Evolutionary conservation across 1,139 yeast species (phyloP).

Genomic region (Magnusiomyces magnusii): DNA sequence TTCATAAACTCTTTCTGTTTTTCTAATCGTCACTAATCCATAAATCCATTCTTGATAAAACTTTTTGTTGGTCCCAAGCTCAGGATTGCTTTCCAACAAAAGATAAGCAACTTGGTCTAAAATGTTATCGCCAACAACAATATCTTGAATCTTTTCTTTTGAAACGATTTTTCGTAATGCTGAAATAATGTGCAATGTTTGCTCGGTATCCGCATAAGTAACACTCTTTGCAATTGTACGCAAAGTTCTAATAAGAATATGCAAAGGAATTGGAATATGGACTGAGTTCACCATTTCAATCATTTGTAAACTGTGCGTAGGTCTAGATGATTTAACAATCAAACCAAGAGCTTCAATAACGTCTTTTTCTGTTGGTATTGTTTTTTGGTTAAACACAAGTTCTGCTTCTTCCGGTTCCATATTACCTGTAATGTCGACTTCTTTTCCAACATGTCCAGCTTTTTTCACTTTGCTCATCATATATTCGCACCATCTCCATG

Average conservation of each 20-base stretch:
- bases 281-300: slow-evolving; percentile 18
- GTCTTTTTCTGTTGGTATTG: slow-evolving; percentile 16
- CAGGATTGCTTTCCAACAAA: slow-evolving; percentile 19
- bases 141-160: background rate
- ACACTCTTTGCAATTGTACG: slow-evolving; percentile 19
- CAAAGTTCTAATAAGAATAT: slow-evolving; percentile 18
- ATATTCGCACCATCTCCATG: slow-evolving; percentile 21
- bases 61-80: slow-evolving; percentile 20
- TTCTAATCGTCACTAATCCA: slow-evolving; percentile 23
- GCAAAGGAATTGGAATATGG: slow-evolving; percentile 18
- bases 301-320: slow-evolving; percentile 7
- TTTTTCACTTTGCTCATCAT: slow-evolving; percentile 16
- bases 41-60: slow-evolving; percentile 28
- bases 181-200: background rate
- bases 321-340: slow-evolving; percentile 8
- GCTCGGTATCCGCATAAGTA: slow-evolving; percentile 1
- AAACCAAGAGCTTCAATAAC: slow-evolving; percentile 17
- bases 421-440: slow-evolving; percentile 12
- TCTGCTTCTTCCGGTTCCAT: slow-evolving; percentile 20
- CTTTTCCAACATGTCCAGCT: slow-evolving; percentile 14
- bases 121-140: slow-evolving; percentile 5
- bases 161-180: background rate
- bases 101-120: slow-evolving; percentile 5
- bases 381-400: slow-evolving; percentile 17
- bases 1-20: slow-evolving; percentile 14